Evolutionary conservation across 495 filamentous ascomycete species (phyloP), one percentile per base, ranked within the genome.

Genomic region (Pyronema domesticum): DNA sequence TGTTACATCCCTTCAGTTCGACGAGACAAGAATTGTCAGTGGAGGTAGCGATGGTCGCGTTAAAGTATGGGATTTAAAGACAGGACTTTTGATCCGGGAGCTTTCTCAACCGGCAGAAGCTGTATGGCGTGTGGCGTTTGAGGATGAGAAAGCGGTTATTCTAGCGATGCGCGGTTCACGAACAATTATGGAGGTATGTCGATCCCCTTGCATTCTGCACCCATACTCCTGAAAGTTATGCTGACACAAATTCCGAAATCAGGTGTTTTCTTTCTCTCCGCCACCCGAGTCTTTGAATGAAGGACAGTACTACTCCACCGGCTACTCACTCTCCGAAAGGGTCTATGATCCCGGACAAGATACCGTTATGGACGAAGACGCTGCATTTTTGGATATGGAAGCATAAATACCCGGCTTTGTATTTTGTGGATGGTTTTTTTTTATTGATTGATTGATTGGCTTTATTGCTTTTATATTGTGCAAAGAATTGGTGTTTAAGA

Each of bases 71-170:
- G 89, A 93, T 69, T 72, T 95, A 37, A 83, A 86, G 69, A 88
- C 83, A 1, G 93, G 93, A 13, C 80, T 80, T 34, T 73, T 94
- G n/a, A 81, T 96, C 18, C 80, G 91, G 30, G 91, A 98, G 69
- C 76, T 98, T 9, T 86, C 86, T 7, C 75, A 80, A 13, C 88
- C 88, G 9, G 86, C 89, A 1, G 88, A 98, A 60, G 87, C 87
- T 7, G 91, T 98, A 3, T 98, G 91, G 91, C 76, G 93, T 49
- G 91, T 96, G 30, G 93, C 91, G 1, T 96, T 98, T 66, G 91
- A 98, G 66, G 89, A 94, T 49, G 93, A 98, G 69, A 95, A 95
- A 65, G 89, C 87, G 51, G 88, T 98, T 14, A 88, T 95, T 37
- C 88, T 98, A 78, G 89, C 91, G 3, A 81, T 81, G 59, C 76